These are phyloP conservation scores for Colletotrichum sidae DNA, from an alignment of 2,329 filamentous ascomycete genomes.

Conservation along the genomic window DNA sequence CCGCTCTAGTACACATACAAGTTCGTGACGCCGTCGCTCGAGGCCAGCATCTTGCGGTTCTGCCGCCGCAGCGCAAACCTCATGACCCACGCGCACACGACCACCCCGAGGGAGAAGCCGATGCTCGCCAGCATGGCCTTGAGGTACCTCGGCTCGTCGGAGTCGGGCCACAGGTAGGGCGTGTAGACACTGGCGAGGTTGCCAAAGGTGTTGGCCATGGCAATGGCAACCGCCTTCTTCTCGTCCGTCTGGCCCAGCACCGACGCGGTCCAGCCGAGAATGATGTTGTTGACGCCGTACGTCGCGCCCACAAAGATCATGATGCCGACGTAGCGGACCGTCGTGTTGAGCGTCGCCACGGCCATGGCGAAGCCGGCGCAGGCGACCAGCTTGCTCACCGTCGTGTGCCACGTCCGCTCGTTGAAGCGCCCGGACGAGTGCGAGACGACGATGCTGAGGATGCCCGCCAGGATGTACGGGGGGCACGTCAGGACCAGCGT, in stretches of 20 bases:
- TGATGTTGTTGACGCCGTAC: slow-evolving; percentile 56
- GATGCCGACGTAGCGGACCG: slow-evolving; percentile 41
- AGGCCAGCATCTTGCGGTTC: slow-evolving; percentile 47
- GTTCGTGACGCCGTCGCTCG: slow-evolving; percentile 40
- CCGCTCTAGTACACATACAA: slow-evolving; percentile 45
- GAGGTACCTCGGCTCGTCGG: slow-evolving; percentile 33
- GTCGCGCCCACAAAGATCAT: slow-evolving; percentile 52
- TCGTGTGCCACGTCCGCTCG: slow-evolving; percentile 61
- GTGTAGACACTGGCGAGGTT: slow-evolving; percentile 36
- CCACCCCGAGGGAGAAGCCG: slow-evolving; percentile 46
- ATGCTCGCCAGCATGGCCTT: slow-evolving; percentile 41
- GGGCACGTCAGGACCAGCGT: slow-evolving; percentile 60
- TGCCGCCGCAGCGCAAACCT: slow-evolving; percentile 47
- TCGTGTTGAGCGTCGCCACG: slow-evolving; percentile 39
- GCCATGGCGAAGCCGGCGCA: slow-evolving; percentile 43
- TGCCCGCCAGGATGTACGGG: slow-evolving; percentile 55
- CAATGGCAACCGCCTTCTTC: slow-evolving; percentile 58
- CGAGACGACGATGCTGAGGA: slow-evolving; percentile 50
- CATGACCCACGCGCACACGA: slow-evolving; percentile 51
- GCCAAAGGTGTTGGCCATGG: slow-evolving; percentile 39
- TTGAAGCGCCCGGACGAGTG: slow-evolving; percentile 58
- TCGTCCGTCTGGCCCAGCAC: slow-evolving; percentile 58
- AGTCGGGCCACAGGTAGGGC: slow-evolving; percentile 32
- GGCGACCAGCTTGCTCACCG: slow-evolving; percentile 53
- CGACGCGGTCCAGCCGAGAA: slow-evolving; percentile 54